A percentile compares a stretch with the other conserved stretches of the same genome.
Evolutionary conservation across 139 green algal genomes (phyloP).

Genomic region (Chlorella sorokiniana): DNA sequence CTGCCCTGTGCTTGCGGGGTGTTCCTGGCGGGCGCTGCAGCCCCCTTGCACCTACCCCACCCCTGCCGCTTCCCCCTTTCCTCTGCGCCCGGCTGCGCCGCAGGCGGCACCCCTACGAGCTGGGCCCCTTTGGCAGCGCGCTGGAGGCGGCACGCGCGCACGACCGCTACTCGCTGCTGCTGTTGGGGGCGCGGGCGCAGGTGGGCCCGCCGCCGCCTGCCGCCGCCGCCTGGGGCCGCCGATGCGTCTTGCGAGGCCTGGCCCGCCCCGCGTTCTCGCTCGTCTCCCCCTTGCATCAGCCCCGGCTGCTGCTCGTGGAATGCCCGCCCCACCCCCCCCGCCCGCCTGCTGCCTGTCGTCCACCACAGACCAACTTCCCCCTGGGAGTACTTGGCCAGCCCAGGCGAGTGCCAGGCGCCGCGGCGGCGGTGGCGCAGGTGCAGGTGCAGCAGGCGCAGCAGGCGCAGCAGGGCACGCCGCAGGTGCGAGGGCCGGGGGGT

Average conservation of each 20-base stretch:
- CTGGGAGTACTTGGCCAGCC: constrained; percentile 21
- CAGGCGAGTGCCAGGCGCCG: constrained; percentile 9
- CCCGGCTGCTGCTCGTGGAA: neutral
- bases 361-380: constrained; percentile 30
- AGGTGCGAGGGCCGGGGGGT: neutral
- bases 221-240: neutral
- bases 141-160: constrained; percentile 35
- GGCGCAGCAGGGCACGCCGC: neutral
- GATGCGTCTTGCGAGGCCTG: no score
- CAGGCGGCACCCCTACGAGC: constrained; percentile 33
- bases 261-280: no score
- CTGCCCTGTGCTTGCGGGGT: no score
- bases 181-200: constrained; percentile 20
- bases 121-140: constrained; percentile 32
- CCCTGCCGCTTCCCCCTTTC: no score
- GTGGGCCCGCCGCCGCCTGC: neutral
- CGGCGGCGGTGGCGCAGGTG: constrained; percentile 4
- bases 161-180: constrained; percentile 42
- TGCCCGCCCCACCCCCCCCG: neutral
- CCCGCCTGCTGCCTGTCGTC: neutral
- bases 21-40: no score
- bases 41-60: no score
- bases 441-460: neutral
- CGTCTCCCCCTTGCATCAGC: no score
- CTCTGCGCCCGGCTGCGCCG: no score